These are phyloP conservation scores for Solanum rostratum DNA, from an alignment of 257 asterid genomes.

Conservation along the genomic window DNA sequence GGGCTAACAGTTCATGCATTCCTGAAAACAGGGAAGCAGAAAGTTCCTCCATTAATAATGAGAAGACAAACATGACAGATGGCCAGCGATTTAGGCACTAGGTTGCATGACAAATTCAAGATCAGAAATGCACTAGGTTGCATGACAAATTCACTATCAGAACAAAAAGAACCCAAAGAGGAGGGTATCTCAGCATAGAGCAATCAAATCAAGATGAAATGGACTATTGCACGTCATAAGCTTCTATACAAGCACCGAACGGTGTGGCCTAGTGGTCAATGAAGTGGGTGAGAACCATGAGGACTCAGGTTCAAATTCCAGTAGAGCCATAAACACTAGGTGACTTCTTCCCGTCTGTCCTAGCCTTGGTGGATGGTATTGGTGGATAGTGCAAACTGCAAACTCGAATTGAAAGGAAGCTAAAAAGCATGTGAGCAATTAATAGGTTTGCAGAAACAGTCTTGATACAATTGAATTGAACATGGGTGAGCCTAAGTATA, in stretches of 20 bases:
- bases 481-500: neutral
- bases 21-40: conserved; percentile 35
- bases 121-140: neutral
- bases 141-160: neutral
- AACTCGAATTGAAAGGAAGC: neutral
- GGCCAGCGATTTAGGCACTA: neutral
- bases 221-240: neutral
- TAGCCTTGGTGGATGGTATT: neutral
- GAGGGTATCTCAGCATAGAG: neutral
- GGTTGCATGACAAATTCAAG: neutral
- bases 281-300: neutral
- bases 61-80: neutral
- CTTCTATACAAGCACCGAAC: neutral
- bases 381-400: neutral
- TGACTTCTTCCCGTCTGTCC: neutral
- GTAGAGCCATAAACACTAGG: neutral
- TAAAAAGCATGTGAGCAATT: neutral
- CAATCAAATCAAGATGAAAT: neutral
- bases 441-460: neutral
- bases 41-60: conserved; percentile 3
- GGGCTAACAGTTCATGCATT: conserved; percentile 93
- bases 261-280: neutral
- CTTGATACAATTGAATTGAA: neutral
- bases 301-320: neutral
- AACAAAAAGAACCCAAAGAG: neutral